A percentile compares a stretch with the other conserved stretches of the same genome.
Evolutionary conservation across 441 rosid genomes (phyloP).

Genomic region (Metrosideros polymorpha): DNA sequence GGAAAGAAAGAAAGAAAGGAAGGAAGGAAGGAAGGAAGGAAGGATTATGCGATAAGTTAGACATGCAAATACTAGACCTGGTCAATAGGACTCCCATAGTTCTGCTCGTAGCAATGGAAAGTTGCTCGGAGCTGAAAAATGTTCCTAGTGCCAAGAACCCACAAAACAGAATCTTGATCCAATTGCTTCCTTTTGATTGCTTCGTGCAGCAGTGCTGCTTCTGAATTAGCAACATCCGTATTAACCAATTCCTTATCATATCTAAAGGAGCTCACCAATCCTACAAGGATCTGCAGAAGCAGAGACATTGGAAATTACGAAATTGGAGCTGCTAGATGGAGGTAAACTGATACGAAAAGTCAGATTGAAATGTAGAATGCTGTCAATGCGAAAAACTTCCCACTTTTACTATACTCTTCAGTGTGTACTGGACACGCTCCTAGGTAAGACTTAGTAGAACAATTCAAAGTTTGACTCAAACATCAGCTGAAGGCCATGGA

Average conservation of each 20-base stretch:
- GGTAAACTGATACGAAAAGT: neutral
- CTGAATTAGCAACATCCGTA: constrained; percentile 39
- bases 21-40: neutral
- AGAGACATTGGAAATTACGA: neutral
- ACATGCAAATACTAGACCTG: constrained; percentile 35
- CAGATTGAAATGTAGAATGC: neutral
- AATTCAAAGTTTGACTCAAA: neutral
- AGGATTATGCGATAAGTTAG: neutral
- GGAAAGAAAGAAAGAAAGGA: neutral
- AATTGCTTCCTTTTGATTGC: constrained; percentile 49
- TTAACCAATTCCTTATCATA: constrained; percentile 53
- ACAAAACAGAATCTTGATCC: constrained; percentile 50
- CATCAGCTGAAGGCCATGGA: neutral
- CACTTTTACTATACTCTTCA: neutral
- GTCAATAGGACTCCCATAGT: constrained; percentile 38
- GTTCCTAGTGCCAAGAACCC: constrained; percentile 62
- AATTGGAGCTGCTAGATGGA: neutral
- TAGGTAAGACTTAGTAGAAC: neutral
- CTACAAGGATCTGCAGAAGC: constrained; percentile 45
- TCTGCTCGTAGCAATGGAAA: constrained; percentile 47
- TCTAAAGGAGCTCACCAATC: constrained; percentile 69
- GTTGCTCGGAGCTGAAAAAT: constrained; percentile 65
- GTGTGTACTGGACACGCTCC: neutral
- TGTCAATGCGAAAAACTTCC: neutral
- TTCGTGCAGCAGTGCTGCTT: constrained; percentile 52